Evolutionary conservation across 768 basidiomycete genomes (phyloP).

Genomic region (Boletus eberwhitei): DNA sequence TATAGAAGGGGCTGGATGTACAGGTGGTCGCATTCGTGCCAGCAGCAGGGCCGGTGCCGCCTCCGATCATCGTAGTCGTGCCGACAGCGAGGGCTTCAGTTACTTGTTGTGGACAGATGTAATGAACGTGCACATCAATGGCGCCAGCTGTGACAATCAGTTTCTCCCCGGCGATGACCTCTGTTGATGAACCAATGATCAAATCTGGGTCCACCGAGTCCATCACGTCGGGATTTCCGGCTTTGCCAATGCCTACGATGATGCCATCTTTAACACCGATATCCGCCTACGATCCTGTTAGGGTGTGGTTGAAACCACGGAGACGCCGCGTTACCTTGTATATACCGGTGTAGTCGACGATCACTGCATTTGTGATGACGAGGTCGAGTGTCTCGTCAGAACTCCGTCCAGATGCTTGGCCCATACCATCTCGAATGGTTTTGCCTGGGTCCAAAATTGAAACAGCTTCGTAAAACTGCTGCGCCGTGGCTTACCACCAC

Average conservation of each 20-base stretch:
- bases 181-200: slow-evolving; percentile 86
- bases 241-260: slow-evolving; percentile 92
- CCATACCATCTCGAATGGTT: slow-evolving; percentile 95
- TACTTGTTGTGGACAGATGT: slow-evolving; percentile 92
- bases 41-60: slow-evolving; percentile 91
- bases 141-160: slow-evolving; percentile 92
- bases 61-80: slow-evolving; percentile 92
- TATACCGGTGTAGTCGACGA: slow-evolving; percentile 93
- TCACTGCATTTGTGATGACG: slow-evolving; percentile 92
- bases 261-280: slow-evolving; percentile 84
- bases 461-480: not conserved
- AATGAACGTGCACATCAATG: slow-evolving; percentile 90
- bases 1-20: slow-evolving; percentile 86
- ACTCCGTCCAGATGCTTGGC: slow-evolving; percentile 75
- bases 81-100: slow-evolving; percentile 79
- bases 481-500: slow-evolving; percentile 60
- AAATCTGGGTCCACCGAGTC: slow-evolving; percentile 67
- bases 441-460: slow-evolving; percentile 55
- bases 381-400: slow-evolving; percentile 76
- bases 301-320: not conserved
- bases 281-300: slow-evolving; percentile 63
- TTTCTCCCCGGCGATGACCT: slow-evolving; percentile 94
- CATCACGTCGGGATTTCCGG: slow-evolving; percentile 96
- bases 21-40: slow-evolving; percentile 91
- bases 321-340: slow-evolving; percentile 62